These are phyloP conservation scores for Thelephora terrestris DNA, from an alignment of 1,284 basidiomycete genomes.

Conservation along the genomic window DNA sequence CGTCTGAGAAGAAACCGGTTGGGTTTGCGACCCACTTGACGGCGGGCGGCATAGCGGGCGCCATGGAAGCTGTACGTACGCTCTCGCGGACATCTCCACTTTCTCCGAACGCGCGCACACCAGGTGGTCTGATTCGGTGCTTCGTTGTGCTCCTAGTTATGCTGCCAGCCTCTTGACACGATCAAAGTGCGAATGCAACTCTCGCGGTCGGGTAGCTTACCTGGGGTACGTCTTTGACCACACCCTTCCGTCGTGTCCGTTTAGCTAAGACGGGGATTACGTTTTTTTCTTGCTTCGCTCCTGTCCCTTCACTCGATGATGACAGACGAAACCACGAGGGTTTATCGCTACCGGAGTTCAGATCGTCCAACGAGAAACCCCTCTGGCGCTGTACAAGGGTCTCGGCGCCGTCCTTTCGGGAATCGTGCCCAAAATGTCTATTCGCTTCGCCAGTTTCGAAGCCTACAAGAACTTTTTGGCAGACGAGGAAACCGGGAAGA, in stretches of 20 bases:
- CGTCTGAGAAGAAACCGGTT: conserved; percentile 58
- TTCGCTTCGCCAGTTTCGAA: conserved; percentile 97
- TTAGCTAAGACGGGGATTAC: no score
- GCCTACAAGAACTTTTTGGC: conserved; percentile 83
- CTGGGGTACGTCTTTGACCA: conserved; percentile 57
- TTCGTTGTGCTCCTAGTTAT: conserved; percentile 35
- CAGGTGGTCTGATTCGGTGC: background rate
- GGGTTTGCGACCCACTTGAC: conserved; percentile 85
- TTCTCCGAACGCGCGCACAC: background rate
- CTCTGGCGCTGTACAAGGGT: conserved; percentile 95
- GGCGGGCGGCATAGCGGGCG: conserved; percentile 86
- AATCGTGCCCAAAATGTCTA: conserved; percentile 99
- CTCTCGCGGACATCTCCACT: background rate
- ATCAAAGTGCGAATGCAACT: conserved; percentile 99
- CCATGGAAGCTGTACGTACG: conserved; percentile 76
- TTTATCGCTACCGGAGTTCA: conserved; percentile 89
- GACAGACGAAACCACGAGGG: conserved; percentile 82
- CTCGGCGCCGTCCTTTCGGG: conserved; percentile 95
- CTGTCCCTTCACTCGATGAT: no score
- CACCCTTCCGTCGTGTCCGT: background rate
- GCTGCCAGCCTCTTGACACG: conserved; percentile 85
- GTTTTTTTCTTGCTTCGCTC: background rate
- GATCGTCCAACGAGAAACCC: conserved; percentile 89
- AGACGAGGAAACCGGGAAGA: conserved; percentile 67
- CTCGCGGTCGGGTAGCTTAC: conserved; percentile 63